A percentile compares a stretch with the other conserved stretches of the same genome.
Conservation (phyloP, 768 basidiomycete genomes). For the Tulasnella sp. region DNA sequence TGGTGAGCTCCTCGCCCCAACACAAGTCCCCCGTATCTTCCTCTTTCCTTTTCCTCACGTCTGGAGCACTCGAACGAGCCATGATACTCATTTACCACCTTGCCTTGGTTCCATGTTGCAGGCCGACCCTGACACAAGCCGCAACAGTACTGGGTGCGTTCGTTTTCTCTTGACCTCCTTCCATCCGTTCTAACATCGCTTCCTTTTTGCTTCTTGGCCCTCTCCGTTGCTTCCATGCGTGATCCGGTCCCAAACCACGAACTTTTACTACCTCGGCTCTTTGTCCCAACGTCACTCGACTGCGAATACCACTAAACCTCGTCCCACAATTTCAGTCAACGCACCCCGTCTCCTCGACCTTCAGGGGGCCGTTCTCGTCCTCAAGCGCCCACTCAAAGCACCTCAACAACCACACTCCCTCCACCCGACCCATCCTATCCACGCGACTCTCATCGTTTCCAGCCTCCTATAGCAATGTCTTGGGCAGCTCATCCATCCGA, state of each 20-base stretch:
- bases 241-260: not conserved
- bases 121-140: not conserved
- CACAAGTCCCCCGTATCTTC: not conserved
- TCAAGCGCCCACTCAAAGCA: not conserved
- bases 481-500: not conserved
- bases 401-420: not conserved
- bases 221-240: not conserved
- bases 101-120: not conserved
- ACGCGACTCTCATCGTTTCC: not conserved
- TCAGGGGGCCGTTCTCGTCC: not conserved
- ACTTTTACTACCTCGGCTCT: not conserved
- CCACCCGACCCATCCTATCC: conserved; percentile 12
- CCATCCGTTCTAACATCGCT: not conserved
- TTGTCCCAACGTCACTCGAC: not conserved
- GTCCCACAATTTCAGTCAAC: not conserved
- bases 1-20: not conserved
- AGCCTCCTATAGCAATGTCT: not conserved
- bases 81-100: not conserved
- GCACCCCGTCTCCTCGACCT: conserved; percentile 11
- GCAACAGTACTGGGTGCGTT: conserved; percentile 2
- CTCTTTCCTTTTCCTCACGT: not conserved
- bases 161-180: not conserved
- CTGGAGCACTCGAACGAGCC: not conserved
- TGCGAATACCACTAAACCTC: not conserved
- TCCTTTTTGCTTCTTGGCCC: not conserved